Evolutionary conservation across 768 basidiomycete species (phyloP).

Genomic region (Leccinum rimulosum): DNA sequence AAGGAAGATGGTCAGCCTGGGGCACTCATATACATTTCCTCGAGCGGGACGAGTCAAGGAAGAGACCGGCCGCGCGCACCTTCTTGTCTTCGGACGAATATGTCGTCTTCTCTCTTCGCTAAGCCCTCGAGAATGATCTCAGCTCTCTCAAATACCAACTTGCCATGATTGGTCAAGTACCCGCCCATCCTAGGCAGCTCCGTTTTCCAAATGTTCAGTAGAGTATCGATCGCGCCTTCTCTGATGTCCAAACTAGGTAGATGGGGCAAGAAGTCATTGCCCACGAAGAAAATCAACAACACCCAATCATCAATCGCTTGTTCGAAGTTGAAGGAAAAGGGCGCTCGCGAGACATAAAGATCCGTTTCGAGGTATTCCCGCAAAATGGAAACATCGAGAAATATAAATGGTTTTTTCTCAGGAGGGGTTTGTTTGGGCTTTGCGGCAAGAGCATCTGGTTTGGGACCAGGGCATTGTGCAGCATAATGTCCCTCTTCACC

Average conservation of each 20-base stretch:
- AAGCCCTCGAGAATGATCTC: conserved; percentile 96
- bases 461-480: conserved; percentile 85
- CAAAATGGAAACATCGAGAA: conserved; percentile 93
- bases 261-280: conserved; percentile 97
- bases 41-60: conserved; percentile 4
- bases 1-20: conserved; percentile 18
- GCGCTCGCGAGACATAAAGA: conserved; percentile 72
- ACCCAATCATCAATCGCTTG: conserved; percentile 99
- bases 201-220: conserved; percentile 93
- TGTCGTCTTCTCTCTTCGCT: conserved; percentile 92
- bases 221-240: conserved; percentile 97
- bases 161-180: conserved; percentile 92
- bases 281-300: conserved; percentile 99
- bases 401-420: conserved; percentile 92
- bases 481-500: conserved; percentile 95
- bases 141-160: conserved; percentile 78
- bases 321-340: conserved; percentile 91
- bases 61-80: conserved; percentile 50
- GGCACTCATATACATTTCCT: conserved; percentile 4
- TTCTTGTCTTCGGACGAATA: conserved; percentile 90
- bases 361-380: conserved; percentile 98
- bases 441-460: conserved; percentile 51
- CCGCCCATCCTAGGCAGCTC: conserved; percentile 96
- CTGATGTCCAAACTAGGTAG: conserved; percentile 97
- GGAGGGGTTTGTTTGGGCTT: conserved; percentile 49